These are phyloP conservation scores for Petasospora rhodanensis DNA, from an alignment of 1,139 yeast species.

Conservation along the genomic window DNA sequence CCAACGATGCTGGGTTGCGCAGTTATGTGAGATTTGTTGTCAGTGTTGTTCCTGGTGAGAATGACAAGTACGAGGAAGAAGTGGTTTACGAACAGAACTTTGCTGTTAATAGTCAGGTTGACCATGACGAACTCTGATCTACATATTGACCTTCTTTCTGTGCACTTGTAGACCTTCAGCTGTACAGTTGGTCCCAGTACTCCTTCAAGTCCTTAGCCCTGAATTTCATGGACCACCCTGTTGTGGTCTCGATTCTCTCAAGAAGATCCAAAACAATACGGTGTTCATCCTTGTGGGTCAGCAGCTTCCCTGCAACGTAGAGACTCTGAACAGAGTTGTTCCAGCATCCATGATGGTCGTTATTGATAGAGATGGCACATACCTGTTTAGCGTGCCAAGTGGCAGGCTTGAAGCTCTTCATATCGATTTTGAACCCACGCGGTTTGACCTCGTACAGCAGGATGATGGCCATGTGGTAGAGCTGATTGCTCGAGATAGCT, in stretches of 20 bases:
- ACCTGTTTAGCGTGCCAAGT: constrained; percentile 42
- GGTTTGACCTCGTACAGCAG: constrained; percentile 38
- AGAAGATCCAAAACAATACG: constrained; percentile 30
- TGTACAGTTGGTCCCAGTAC: constrained; percentile 28
- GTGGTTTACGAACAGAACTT: constrained; percentile 2
- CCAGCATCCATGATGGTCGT: constrained; percentile 37
- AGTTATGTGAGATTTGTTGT: constrained; percentile 11
- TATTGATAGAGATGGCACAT: constrained; percentile 35
- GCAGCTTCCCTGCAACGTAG: constrained; percentile 37
- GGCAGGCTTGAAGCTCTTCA: constrained; percentile 25
- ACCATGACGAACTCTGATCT: constrained; percentile 12
- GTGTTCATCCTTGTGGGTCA: constrained; percentile 38
- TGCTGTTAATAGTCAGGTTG: background rate
- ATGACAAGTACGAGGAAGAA: constrained; percentile 4
- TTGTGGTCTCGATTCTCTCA: constrained; percentile 31
- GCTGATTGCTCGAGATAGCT: constrained; percentile 36
- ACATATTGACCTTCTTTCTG: too few species aligned
- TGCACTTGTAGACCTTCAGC: too few species aligned
- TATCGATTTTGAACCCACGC: constrained; percentile 25
- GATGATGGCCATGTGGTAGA: constrained; percentile 38
- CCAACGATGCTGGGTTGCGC: constrained; percentile 8
- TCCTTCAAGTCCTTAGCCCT: constrained; percentile 33
- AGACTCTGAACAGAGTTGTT: constrained; percentile 38
- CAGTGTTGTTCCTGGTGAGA: constrained; percentile 5
- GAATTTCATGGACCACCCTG: constrained; percentile 39